phyloP scores from a whole-genome alignment of 257 asterid species.

The Salvia miltiorrhiza region DNA sequence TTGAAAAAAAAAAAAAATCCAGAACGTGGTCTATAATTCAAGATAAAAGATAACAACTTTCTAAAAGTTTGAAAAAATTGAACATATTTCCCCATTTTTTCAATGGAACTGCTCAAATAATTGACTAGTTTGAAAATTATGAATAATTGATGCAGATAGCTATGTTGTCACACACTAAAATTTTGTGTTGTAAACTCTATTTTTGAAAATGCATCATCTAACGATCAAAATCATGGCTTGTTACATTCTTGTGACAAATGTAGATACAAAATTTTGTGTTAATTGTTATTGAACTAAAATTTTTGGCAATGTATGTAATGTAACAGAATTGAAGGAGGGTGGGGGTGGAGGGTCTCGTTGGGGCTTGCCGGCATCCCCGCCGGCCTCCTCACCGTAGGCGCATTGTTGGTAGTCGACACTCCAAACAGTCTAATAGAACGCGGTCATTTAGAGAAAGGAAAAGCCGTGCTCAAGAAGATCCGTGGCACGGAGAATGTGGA shows the following conservation, averaged over 20 bases:
- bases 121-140: not conserved
- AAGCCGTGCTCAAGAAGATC: slow-evolving; percentile 57
- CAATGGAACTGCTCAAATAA: too few species aligned
- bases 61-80: not conserved
- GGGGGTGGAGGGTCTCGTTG: slow-evolving; percentile 88
- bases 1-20: not conserved
- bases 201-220: not conserved
- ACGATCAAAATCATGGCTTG: not conserved
- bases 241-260: not conserved
- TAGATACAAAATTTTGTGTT: not conserved
- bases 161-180: not conserved
- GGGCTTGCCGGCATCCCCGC: slow-evolving; percentile 94
- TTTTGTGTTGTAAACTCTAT: too few species aligned
- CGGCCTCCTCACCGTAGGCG: slow-evolving; percentile 62
- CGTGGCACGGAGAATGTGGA: slow-evolving; percentile 78
- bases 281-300: too few species aligned
- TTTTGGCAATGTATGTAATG: not conserved
- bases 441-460: slow-evolving; percentile 71
- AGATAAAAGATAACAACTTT: not conserved
- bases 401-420: slow-evolving; percentile 68
- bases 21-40: not conserved
- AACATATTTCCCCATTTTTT: too few species aligned
- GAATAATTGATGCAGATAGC: not conserved
- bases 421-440: slow-evolving; percentile 89
- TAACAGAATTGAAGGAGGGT: slow-evolving; percentile 65